Evolutionary conservation across 495 filamentous ascomycete species (phyloP).

Genomic region (Penicillium manginii): DNA sequence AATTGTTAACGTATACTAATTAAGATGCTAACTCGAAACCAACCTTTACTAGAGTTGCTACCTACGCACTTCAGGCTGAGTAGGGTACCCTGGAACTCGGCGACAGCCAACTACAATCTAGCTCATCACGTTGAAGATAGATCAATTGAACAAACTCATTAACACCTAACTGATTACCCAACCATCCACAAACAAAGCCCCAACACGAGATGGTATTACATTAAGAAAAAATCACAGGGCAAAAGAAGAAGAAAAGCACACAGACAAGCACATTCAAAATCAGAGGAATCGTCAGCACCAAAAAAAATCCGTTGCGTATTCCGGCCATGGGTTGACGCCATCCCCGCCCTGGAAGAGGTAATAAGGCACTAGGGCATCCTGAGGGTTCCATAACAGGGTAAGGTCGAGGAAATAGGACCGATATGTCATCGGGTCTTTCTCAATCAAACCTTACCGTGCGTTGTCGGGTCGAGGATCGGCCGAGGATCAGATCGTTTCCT

Average conservation of each 20-base stretch:
- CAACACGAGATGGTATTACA: conserved; percentile 46
- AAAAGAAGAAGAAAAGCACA: conserved; percentile 11
- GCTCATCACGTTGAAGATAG: not conserved
- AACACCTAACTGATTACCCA: conserved; percentile 24
- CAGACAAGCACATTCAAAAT: not conserved
- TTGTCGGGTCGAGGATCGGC: too few species aligned
- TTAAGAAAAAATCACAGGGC: conserved; percentile 27
- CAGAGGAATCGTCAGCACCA: not conserved
- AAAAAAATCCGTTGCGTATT: conserved; percentile 9
- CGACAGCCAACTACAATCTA: too few species aligned
- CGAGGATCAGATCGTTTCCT: too few species aligned
- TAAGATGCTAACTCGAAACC: too few species aligned
- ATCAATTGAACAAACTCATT: conserved; percentile 19
- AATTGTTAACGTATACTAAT: too few species aligned
- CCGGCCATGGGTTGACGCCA: conserved; percentile 4
- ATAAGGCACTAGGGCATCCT: not conserved
- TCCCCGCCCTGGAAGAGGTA: conserved; percentile 4
- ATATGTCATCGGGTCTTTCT: not conserved
- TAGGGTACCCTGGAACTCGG: too few species aligned
- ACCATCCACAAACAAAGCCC: conserved; percentile 22
- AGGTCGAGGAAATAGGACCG: not conserved
- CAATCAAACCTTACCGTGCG: not conserved
- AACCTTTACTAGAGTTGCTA: too few species aligned
- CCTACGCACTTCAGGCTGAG: too few species aligned
- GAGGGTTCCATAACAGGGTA: too few species aligned